Conservation (phyloP, 768 basidiomycete species). For the Tephrocybe rancida region DNA sequence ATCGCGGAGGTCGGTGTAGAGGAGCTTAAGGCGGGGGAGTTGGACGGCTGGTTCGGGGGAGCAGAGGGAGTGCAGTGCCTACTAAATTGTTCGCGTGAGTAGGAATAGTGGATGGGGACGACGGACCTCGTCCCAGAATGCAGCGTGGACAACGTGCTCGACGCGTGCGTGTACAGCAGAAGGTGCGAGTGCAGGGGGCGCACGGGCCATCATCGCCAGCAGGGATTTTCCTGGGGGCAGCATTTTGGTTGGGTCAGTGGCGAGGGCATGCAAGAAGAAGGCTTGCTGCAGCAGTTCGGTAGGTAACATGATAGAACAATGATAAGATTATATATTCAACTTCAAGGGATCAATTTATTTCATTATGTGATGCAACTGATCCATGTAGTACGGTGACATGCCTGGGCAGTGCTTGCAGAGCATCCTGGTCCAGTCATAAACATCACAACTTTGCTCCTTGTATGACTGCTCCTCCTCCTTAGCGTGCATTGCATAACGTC, state of each 20-base stretch:
- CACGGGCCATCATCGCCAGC: conserved; percentile 54
- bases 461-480: too few relatives aligned
- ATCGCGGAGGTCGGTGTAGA: conserved; percentile 56
- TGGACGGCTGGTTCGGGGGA: conserved; percentile 60
- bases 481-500: too few relatives aligned
- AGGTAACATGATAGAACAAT: conserved; percentile 37
- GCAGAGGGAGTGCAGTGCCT: conserved; percentile 62
- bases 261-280: conserved; percentile 70
- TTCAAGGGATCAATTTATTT: background rate
- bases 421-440: too few relatives aligned
- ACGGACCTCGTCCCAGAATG: conserved; percentile 77
- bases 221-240: conserved; percentile 77
- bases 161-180: conserved; percentile 40
- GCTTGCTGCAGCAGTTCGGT: conserved; percentile 60
- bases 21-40: conserved; percentile 61
- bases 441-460: too few relatives aligned
- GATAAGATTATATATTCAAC: too few relatives aligned
- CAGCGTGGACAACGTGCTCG: conserved; percentile 57
- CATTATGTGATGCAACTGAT: too few relatives aligned
- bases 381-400: background rate
- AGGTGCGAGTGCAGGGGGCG: background rate
- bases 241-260: conserved; percentile 58
- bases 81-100: background rate
- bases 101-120: conserved; percentile 1
- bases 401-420: too few relatives aligned